Evolutionary conservation across 1,139 yeast species (phyloP).

Genomic region (Pichia sp.): DNA sequence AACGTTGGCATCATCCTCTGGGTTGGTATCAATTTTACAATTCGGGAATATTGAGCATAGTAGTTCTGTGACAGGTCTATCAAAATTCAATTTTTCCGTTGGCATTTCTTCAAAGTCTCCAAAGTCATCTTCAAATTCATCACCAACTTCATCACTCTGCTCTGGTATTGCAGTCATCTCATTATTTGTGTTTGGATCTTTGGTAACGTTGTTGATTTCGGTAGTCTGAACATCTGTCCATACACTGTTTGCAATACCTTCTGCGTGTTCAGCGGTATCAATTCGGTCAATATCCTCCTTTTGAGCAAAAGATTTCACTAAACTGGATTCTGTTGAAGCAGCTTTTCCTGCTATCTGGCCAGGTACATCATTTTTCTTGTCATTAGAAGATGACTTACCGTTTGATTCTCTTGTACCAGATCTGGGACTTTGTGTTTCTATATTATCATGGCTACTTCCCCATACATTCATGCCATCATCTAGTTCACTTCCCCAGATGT

Average conservation of each 20-base stretch:
- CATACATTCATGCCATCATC: background rate
- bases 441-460: background rate
- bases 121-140: conserved; percentile 21
- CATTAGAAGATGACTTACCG: background rate
- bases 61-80: conserved; percentile 3
- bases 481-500: background rate
- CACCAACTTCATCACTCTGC: background rate
- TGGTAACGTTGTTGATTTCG: background rate
- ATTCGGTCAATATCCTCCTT: background rate
- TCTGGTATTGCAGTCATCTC: background rate
- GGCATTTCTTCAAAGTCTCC: conserved; percentile 24
- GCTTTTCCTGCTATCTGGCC: background rate
- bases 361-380: background rate
- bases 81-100: conserved; percentile 1
- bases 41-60: background rate
- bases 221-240: background rate
- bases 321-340: background rate
- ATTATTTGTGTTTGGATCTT: background rate
- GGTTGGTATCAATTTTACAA: background rate
- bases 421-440: background rate
- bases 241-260: background rate
- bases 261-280: background rate
- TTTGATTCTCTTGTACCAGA: background rate
- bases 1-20: background rate
- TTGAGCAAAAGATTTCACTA: too few species aligned